These are phyloP conservation scores for Solidago caesia DNA, from an alignment of 129 eudicot genomes.

Conservation along the genomic window DNA sequence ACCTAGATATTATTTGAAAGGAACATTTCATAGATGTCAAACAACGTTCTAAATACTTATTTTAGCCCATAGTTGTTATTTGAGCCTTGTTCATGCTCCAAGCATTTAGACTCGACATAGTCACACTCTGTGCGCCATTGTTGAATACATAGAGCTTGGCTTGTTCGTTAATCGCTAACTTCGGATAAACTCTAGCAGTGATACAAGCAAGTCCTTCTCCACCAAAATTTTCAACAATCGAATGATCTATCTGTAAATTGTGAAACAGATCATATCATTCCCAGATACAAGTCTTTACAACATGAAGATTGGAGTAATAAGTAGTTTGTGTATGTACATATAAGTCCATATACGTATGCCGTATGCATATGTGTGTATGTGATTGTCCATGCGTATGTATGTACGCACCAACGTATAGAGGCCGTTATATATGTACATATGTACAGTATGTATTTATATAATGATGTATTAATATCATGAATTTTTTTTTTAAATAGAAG, in stretches of 20 bases:
- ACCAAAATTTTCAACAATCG: constrained; percentile 62
- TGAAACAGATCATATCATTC: neutral
- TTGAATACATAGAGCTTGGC: constrained; percentile 53
- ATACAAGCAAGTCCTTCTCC: constrained; percentile 55
- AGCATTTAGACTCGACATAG: constrained; percentile 35
- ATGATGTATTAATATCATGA: too few species aligned
- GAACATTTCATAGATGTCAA: too few species aligned
- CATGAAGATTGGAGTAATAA: neutral
- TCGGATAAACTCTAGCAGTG: constrained; percentile 57
- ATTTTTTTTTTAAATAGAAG: too few species aligned
- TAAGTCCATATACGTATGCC: neutral
- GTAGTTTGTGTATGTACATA: neutral
- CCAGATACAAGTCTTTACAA: neutral
- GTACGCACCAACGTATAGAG: too few species aligned
- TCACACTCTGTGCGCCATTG: constrained; percentile 30
- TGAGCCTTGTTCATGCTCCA: constrained; percentile 48
- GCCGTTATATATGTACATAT: too few species aligned
- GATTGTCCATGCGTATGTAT: too few species aligned
- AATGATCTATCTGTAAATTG: constrained; percentile 46
- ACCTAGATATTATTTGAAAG: too few species aligned
- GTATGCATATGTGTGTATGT: too few species aligned
- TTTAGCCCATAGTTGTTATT: constrained; percentile 22
- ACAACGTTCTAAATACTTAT: too few species aligned
- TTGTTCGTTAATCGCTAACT: constrained; percentile 34
- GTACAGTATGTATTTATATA: too few species aligned